Percentiles rank a stretch among this genome's conserved stretches.
Evolutionary conservation across 345 rosid genomes (phyloP).

Genomic region (Ricinus communis): DNA sequence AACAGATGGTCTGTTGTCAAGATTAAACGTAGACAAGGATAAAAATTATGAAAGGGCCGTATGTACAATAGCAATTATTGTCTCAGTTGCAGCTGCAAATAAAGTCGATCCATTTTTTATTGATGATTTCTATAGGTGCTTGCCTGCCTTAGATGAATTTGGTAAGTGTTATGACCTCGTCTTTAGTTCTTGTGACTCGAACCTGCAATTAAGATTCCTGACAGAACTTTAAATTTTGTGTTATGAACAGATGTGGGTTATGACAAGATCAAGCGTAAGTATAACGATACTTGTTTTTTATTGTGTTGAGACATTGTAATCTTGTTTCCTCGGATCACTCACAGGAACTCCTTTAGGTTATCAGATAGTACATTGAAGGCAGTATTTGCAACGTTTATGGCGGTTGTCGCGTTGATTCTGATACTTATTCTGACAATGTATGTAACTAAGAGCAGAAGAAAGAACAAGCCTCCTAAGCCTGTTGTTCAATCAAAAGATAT

Average conservation of each 20-base stretch:
- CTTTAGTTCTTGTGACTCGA: not conserved
- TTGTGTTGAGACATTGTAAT: not conserved
- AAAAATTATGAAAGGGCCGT: constrained; percentile 16
- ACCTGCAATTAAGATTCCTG: not conserved
- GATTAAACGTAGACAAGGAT: not conserved
- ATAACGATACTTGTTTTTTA: not conserved
- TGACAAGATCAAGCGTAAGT: constrained; percentile 48
- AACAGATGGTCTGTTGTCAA: constrained; percentile 6
- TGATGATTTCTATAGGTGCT: constrained; percentile 46
- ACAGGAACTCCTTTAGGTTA: constrained; percentile 18
- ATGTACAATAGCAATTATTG: constrained; percentile 40
- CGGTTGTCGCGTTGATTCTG: constrained; percentile 22
- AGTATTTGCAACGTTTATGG: constrained; percentile 26
- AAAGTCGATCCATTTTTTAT: constrained; percentile 12
- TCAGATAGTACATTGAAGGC: constrained; percentile 39
- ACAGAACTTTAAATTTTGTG: constrained; percentile 3
- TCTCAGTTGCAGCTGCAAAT: constrained; percentile 40
- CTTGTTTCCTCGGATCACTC: not conserved
- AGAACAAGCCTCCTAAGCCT: constrained; percentile 13
- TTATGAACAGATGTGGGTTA: constrained; percentile 45
- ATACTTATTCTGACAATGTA: constrained; percentile 38
- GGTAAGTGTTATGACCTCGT: constrained; percentile 30
- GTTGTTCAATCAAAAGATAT: constrained; percentile 22
- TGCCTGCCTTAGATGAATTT: constrained; percentile 33
- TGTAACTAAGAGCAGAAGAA: constrained; percentile 26